Evolutionary conservation across 192 early-diverging fungal genomes (phyloP).

Genomic region (Funneliformis mosseae): DNA sequence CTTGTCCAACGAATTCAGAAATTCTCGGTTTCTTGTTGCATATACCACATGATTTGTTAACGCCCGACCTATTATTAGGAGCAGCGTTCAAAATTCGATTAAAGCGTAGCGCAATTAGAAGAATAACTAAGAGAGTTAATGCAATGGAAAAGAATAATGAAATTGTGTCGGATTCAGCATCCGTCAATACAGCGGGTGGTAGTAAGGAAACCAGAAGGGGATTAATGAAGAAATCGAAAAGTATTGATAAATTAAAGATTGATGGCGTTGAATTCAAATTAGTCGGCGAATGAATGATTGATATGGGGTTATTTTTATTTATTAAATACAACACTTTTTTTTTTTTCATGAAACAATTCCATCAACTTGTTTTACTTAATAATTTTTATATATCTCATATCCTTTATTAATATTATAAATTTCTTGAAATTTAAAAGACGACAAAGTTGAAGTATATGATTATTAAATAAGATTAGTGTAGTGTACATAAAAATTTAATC

Average conservation of each 20-base stretch:
- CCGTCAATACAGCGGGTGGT: neutral
- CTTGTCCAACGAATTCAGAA: constrained; percentile 78
- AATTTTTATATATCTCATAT: too few species aligned
- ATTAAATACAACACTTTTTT: too few species aligned
- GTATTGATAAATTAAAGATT: constrained; percentile 9
- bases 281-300: neutral
- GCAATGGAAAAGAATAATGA: constrained; percentile 14
- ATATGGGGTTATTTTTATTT: too few species aligned
- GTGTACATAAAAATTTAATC: too few species aligned
- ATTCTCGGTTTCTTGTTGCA: constrained; percentile 76
- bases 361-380: too few species aligned
- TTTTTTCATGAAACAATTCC: too few species aligned
- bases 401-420: too few species aligned
- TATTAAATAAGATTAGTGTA: too few species aligned
- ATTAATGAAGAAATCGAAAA: neutral
- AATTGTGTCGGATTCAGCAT: neutral
- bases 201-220: neutral
- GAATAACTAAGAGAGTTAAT: neutral
- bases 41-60: constrained; percentile 68
- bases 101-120: constrained; percentile 21
- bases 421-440: too few species aligned
- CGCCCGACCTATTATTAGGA: constrained; percentile 66
- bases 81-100: constrained; percentile 73
- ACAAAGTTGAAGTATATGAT: too few species aligned
- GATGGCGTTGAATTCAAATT: constrained; percentile 32